Evolutionary conservation across 768 basidiomycete species (phyloP), one percentile per base, ranked within the genome.

Genomic region (Leccinum truebloodii): DNA sequence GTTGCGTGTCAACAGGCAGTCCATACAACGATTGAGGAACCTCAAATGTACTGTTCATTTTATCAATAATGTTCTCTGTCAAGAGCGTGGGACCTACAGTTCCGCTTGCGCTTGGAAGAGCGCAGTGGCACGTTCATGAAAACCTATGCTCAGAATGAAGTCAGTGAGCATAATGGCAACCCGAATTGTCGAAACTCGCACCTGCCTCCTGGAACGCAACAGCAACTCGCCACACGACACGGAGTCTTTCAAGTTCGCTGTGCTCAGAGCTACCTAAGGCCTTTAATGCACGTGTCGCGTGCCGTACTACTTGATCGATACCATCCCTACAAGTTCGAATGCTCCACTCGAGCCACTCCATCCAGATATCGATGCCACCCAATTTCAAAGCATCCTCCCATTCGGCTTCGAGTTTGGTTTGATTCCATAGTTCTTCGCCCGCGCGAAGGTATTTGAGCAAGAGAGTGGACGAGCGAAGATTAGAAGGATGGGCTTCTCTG

Each of bases 41-140:
- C 60, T 82, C 76, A 63, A 88, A 92, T 5, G 80, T 79, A 52
- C 92, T 93, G 67, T 26, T 53, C 28, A 28, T 46, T 51, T 39
- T 10, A 60, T 67, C 10, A 54, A 53, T 30, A 58, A 59, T 58
- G 44, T 34, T 52, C 26, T 13, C 58, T 30, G 18, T 55, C 28
- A 28, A 39, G 41, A 32, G 49, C 16, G 28, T 13, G 49, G 51
- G 52, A 71, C 86, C 65, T 76, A 94, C 92, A 93, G 66, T 75
- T 94, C 92, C 16, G 87, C 84, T 73, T 94, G 90, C 10, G 90
- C 90, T 71, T 94, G 92, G 66, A 92, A 89, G 67, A 92, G 76
- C 3, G 90, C 90, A 56, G 80, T 85, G 13, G 89, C 87, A 52
- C 88, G 83, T 73, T 94, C 92, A 48, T 78, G 63, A 63, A 82